Evolutionary conservation across 1,139 yeast genomes (phyloP).

Genomic region (Candida sanyaensis): DNA sequence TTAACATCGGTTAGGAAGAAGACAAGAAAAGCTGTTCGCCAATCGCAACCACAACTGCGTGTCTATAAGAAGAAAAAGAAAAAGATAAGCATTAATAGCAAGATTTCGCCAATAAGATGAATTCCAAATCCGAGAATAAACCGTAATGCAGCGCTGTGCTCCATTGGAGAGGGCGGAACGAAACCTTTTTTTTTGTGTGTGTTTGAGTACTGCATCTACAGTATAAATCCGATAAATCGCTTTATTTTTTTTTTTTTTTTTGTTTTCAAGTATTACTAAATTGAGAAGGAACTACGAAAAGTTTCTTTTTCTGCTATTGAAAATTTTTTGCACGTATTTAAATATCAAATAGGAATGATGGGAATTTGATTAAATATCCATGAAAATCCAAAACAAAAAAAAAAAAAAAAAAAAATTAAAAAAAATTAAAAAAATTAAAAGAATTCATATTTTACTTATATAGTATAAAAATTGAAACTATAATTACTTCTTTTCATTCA

Average conservation of each 20-base stretch:
- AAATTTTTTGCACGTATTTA: not conserved
- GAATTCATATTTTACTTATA: not conserved
- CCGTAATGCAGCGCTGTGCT: not conserved
- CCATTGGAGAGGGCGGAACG: not conserved
- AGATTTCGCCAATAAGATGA: not conserved
- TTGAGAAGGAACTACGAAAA: constrained; percentile 1
- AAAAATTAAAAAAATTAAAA: too few species aligned
- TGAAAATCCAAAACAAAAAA: not conserved
- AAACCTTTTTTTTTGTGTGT: not conserved
- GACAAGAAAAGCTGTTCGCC: not conserved
- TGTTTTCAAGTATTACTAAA: not conserved
- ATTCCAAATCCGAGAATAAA: not conserved
- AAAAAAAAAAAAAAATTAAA: too few species aligned
- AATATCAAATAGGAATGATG: not conserved
- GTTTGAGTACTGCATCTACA: not conserved
- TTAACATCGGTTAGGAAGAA: not conserved
- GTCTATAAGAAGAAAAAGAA: constrained; percentile 1
- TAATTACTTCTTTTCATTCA: too few species aligned
- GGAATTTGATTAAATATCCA: not conserved
- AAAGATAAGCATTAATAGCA: constrained; percentile 7
- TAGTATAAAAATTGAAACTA: too few species aligned
- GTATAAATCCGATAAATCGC: not conserved
- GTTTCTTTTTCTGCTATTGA: not conserved
- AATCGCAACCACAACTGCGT: not conserved
- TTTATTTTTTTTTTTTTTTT: not conserved